These are phyloP conservation scores for Knufia petricola DNA, from an alignment of 2,329 filamentous ascomycete species.

Conservation along the genomic window DNA sequence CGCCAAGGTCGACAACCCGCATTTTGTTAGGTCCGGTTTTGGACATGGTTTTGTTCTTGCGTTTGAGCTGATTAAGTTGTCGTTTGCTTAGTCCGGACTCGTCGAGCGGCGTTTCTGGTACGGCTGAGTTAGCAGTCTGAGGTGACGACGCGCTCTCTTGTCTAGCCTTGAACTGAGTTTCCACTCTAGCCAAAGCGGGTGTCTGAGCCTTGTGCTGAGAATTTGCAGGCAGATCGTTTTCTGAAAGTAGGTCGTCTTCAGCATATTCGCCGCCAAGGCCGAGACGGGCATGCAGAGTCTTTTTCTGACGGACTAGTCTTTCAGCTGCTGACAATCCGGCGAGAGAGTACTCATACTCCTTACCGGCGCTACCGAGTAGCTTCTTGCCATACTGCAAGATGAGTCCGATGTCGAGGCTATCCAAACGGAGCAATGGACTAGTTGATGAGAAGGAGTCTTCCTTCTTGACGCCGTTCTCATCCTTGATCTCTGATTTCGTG, in stretches of 20 bases:
- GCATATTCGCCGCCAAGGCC: constrained; percentile 76
- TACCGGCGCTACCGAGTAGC: constrained; percentile 70
- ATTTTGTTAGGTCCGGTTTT: constrained; percentile 85
- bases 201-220: constrained; percentile 34
- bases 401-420: constrained; percentile 64
- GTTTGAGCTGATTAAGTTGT: constrained; percentile 87
- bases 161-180: constrained; percentile 39
- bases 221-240: constrained; percentile 49
- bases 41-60: constrained; percentile 83
- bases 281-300: constrained; percentile 69
- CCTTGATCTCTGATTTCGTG: constrained; percentile 40
- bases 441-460: constrained; percentile 31
- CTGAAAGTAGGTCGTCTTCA: constrained; percentile 69
- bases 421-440: constrained; percentile 60
- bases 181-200: constrained; percentile 39
- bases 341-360: constrained; percentile 72
- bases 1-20: constrained; percentile 76
- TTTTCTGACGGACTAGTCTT: constrained; percentile 78
- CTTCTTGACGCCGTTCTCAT: constrained; percentile 30
- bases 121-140: constrained; percentile 39
- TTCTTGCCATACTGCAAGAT: constrained; percentile 78
- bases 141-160: constrained; percentile 36
- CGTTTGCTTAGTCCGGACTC: constrained; percentile 75
- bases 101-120: constrained; percentile 44
- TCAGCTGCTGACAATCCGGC: constrained; percentile 71